These are phyloP conservation scores for Blastobotrys parvus DNA, from an alignment of 805 yeast species.

Conservation along the genomic window DNA sequence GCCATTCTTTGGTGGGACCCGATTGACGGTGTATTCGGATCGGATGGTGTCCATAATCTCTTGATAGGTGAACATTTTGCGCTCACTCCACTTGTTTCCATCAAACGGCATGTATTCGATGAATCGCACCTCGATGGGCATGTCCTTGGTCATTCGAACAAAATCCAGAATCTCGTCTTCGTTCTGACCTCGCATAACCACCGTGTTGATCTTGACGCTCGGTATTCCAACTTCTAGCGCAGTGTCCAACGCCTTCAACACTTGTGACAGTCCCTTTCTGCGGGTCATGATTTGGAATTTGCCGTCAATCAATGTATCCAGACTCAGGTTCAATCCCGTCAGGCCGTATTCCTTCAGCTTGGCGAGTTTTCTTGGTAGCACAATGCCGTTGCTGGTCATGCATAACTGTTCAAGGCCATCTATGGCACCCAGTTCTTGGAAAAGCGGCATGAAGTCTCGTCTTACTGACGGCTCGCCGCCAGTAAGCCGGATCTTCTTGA, in stretches of 20 bases:
- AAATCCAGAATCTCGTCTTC: conserved; percentile 46
- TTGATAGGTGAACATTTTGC: conserved; percentile 38
- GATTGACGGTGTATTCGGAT: conserved; percentile 24
- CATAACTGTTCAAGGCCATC: conserved; percentile 40
- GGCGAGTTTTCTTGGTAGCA: conserved; percentile 41
- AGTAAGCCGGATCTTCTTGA: conserved; percentile 42
- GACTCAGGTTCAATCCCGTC: conserved; percentile 39
- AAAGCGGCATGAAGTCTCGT: conserved; percentile 40
- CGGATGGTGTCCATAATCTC: conserved; percentile 34
- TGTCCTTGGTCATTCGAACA: conserved; percentile 33
- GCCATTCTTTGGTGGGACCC: conserved; percentile 26
- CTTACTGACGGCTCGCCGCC: conserved; percentile 54
- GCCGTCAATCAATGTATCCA: conserved; percentile 45
- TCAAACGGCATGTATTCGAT: conserved; percentile 54
- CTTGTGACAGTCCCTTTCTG: conserved; percentile 40
- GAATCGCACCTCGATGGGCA: conserved; percentile 41
- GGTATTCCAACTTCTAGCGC: conserved; percentile 39
- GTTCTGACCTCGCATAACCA: conserved; percentile 41
- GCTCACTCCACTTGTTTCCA: conserved; percentile 44
- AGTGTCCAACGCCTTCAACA: conserved; percentile 35
- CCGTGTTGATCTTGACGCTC: conserved; percentile 42
- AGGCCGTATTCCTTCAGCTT: conserved; percentile 35
- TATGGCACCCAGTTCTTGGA: conserved; percentile 30
- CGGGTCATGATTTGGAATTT: conserved; percentile 42
- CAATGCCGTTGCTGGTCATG: conserved; percentile 45